Base-by-base conservation (phyloP, 2,329 filamentous ascomycete species). In the Colletotrichum sojae region DNA sequence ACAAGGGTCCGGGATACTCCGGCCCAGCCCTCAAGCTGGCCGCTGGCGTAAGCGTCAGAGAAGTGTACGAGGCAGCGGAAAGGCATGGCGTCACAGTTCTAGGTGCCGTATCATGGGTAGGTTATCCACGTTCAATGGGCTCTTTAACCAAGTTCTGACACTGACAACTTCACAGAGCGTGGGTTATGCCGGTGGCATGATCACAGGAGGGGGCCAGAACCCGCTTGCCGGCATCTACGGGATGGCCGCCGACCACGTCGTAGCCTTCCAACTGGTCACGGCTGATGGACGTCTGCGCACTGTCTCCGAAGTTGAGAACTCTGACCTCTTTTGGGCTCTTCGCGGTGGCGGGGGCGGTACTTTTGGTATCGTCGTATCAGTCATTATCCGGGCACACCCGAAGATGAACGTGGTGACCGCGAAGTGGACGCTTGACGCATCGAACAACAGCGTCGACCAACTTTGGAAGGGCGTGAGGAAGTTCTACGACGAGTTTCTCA, bases 241-340 rank as follows among this genome's bases (percentile, higher is more conserved):
- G 2, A 76, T 90, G 8, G 84, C 73, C 4, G 86, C 86, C 0
- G 88, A 89, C 72, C 82, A 89, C 49, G 81, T 83, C 0, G 76
- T 89, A 0, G 78, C 83, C 56, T 84, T 78, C 71, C 80, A 86
- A 62, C 82, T 87, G 2, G 80, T 89, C 3, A 83, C 82, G 5
- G 81, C 80, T 0, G 69, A 74, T 22, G 86, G 86, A 1, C 55
- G 77, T 12, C 71, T 81, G 16, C 66, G 86, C 0, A 79, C 75
- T 2, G 86, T 84, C 2, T 81, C 78, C 4, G 80, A 75, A 1
- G 73, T 76, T 0, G 61, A 83, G 18, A 82, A 88, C 63, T 52
- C 77, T 0, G 87, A 89, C 59, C 78, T 89, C 1, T 88, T 85
- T 75, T 90, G 86, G 86, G 87, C 87, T 3, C 75, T 88, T 4